A percentile compares a stretch with the other conserved stretches of the same genome.
Evolutionary conservation across 805 yeast species (phyloP).

Genomic region (Pichia gijzeniarum): DNA sequence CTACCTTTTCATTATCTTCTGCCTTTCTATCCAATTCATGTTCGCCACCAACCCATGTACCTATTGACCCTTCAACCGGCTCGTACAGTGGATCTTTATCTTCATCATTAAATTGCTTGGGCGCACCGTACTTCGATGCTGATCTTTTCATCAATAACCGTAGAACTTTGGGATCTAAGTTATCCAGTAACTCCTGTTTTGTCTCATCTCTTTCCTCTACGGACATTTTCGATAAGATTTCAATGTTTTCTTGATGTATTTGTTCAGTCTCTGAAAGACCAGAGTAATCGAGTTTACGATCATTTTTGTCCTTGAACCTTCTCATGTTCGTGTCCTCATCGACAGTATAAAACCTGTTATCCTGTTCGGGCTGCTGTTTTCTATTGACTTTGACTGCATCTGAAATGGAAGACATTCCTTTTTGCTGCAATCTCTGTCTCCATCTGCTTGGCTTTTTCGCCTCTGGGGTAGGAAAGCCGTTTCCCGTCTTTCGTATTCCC

Average conservation of each 20-base stretch:
- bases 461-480: constrained; percentile 9
- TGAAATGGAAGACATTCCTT: constrained; percentile 28
- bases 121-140: constrained; percentile 36
- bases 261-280: constrained; percentile 57
- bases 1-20: constrained; percentile 8
- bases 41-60: constrained; percentile 32
- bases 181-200: constrained; percentile 56
- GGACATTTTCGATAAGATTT: constrained; percentile 54
- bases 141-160: constrained; percentile 52
- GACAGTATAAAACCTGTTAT: constrained; percentile 5
- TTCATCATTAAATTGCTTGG: constrained; percentile 2
- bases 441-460: constrained; percentile 37
- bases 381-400: constrained; percentile 13
- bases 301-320: constrained; percentile 13
- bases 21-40: constrained; percentile 32
- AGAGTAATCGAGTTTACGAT: constrained; percentile 15
- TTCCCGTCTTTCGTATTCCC: background rate
- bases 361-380: background rate
- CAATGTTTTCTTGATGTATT: constrained; percentile 71
- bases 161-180: constrained; percentile 63
- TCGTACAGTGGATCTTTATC: constrained; percentile 24
- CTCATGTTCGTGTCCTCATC: constrained; percentile 11
- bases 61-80: constrained; percentile 30
- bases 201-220: constrained; percentile 59
- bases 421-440: constrained; percentile 37